Base-by-base conservation (phyloP, 1,139 yeast genomes). In the Groenewaldozyma auringiensis region DNA sequence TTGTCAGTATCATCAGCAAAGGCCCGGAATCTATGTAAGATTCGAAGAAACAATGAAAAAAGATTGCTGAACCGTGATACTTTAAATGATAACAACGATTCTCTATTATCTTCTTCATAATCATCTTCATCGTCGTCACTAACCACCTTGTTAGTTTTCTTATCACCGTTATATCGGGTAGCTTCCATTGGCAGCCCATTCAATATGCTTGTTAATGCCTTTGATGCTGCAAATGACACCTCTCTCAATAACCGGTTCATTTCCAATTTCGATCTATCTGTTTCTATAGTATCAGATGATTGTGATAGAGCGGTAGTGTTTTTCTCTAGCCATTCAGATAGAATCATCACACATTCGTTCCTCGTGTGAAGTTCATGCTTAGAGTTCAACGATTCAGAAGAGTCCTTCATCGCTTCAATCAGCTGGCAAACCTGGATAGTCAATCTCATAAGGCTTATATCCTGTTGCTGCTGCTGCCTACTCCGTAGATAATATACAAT, bases 41-140 rank as follows among this genome's bases (percentile, higher is more conserved):
- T 79, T 57, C 83, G 79, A 56, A 84, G 72, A 47, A 86, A 76
- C 22, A 85, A 66, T 38, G 82, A 79, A 62, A 86, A 86, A 56
- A 81, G 82, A 51, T 79, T 79, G 3, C 83, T 81, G 63, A 86
- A 86, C 2, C 78, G 72, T 45, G 81, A 75, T 37, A 79, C 77
- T 53, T 79, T 82, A 21, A 83, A 76, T 51, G 76, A 73, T 22
- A 70, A 66, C 34, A 77, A 58, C 51, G 82, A 87, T 36, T 68
- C 69, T 48, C 78, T 83, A 13, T 17, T 20, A 13, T 18, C 25
- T 14, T 18, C 38, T 6, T 43, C 43, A n/a, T 41, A 37, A n/a
- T 35, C 38, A 4, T 35, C 38, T 8, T 35, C 38, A 11, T 35
- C 38, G 8, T 32, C 36, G 13, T 32, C 36, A 9, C 16, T 20